Conservation (phyloP, 2,329 filamentous ascomycete species). For the Chaetomium sp. region DNA sequence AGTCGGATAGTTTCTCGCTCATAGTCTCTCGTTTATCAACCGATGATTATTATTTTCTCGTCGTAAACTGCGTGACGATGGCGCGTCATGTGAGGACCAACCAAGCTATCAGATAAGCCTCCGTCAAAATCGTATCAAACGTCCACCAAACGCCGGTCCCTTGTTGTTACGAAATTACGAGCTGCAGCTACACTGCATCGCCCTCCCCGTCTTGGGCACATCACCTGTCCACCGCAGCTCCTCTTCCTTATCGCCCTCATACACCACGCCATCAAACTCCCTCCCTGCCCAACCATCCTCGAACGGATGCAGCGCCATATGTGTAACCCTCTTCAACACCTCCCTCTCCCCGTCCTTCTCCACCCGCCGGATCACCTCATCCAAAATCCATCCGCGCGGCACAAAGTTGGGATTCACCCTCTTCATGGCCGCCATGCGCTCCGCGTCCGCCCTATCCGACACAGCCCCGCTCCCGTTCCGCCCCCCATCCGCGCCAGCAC, state of each 20-base stretch:
- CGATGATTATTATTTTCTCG: conserved; percentile 19
- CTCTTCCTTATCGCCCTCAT: conserved; percentile 66
- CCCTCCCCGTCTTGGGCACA: conserved; percentile 74
- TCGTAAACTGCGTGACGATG: neutral
- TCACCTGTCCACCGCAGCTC: conserved; percentile 84
- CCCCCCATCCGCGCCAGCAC: neutral
- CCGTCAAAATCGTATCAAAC: neutral
- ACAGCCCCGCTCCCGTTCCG: conserved; percentile 15
- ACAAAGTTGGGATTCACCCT: conserved; percentile 90
- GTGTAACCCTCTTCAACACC: conserved; percentile 75
- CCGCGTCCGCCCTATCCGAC: conserved; percentile 51
- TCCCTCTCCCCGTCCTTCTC: conserved; percentile 82
- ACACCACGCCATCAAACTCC: conserved; percentile 44
- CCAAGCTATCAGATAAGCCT: neutral
- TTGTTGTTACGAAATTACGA: conserved; percentile 55
- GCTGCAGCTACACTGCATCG: conserved; percentile 94
- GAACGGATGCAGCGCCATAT: conserved; percentile 83
- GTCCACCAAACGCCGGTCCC: neutral
- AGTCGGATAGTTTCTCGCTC: conserved; percentile 34
- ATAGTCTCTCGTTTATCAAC: conserved; percentile 35
- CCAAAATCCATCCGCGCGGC: conserved; percentile 86
- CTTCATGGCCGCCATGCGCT: conserved; percentile 75
- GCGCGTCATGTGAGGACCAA: neutral
- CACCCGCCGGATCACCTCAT: conserved; percentile 87
- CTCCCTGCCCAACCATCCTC: conserved; percentile 70